Evolutionary conservation across 192 early-diverging fungal genomes (phyloP).

Genomic region (Jimgerdemannia flammicorona): DNA sequence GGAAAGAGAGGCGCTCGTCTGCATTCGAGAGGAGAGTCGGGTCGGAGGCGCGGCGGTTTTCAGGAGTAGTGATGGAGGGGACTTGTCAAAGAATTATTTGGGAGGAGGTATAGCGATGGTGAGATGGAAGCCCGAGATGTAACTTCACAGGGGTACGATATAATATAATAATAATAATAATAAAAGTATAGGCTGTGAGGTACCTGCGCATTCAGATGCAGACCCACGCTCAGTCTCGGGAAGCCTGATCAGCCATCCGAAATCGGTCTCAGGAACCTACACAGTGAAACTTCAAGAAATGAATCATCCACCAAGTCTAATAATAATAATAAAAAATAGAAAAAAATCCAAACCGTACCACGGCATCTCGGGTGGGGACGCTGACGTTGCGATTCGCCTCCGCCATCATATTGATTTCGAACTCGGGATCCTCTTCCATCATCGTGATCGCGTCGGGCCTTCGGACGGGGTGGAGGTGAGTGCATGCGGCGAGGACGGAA

Average conservation of each 20-base stretch:
- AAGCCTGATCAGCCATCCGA: neutral
- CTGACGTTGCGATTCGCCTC: neutral
- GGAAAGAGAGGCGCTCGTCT: neutral
- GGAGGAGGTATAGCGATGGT: neutral
- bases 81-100: neutral
- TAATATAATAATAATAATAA: neutral
- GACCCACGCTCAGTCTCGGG: neutral
- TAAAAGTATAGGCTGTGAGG: neutral
- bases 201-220: neutral
- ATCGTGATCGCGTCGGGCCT: conserved; percentile 2
- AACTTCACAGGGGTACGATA: neutral
- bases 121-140: neutral
- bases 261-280: neutral
- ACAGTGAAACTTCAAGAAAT: neutral
- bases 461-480: neutral
- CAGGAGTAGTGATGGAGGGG: neutral
- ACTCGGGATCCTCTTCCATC: neutral
- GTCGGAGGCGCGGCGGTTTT: neutral
- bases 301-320: neutral
- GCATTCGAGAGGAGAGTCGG: neutral
- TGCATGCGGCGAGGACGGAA: no score
- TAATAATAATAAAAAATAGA: neutral
- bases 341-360: neutral
- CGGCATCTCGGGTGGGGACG: neutral
- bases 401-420: neutral